A percentile compares a stretch with the other conserved stretches of the same genome.
Evolutionary conservation across 2,329 filamentous ascomycete genomes (phyloP).

Genomic region (Leptodontidium sp.): DNA sequence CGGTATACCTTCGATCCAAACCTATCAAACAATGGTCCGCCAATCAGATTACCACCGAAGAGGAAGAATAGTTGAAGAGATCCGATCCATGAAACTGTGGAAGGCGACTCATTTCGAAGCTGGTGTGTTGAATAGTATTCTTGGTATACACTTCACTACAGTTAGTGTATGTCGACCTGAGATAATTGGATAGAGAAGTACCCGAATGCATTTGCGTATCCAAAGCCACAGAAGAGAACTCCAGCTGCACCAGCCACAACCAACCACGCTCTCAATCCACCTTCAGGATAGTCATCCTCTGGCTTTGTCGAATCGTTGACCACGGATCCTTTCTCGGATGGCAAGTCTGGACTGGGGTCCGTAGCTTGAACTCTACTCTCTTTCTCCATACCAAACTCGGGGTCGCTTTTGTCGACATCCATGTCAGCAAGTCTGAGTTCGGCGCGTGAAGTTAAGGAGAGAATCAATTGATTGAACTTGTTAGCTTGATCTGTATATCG

Average conservation of each 20-base stretch:
- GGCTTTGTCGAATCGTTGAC: not conserved
- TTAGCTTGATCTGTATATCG: not conserved
- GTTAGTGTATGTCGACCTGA: not conserved
- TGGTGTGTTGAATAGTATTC: slow-evolving; percentile 62
- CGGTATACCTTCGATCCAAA: slow-evolving; percentile 61
- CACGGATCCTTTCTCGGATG: not conserved
- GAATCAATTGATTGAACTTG: not conserved
- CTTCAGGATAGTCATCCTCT: slow-evolving; percentile 58
- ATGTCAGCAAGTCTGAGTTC: not conserved
- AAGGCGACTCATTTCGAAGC: slow-evolving; percentile 56
- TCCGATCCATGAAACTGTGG: slow-evolving; percentile 66
- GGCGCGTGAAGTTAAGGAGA: no score
- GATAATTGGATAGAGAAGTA: slow-evolving; percentile 5
- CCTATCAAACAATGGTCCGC: slow-evolving; percentile 67
- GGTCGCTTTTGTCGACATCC: not conserved
- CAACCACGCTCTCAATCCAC: slow-evolving; percentile 64
- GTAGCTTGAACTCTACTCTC: not conserved
- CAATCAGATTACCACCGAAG: slow-evolving; percentile 58
- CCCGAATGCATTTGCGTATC: slow-evolving; percentile 58
- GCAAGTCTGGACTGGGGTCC: not conserved
- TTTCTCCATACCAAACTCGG: slow-evolving; percentile 3
- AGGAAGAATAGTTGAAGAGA: slow-evolving; percentile 64
- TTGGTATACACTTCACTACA: slow-evolving; percentile 59
- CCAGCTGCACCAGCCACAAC: slow-evolving; percentile 54
- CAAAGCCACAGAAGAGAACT: slow-evolving; percentile 56